phyloP scores from a whole-genome alignment of 768 basidiomycete genomes.

The Chalciporus piperatus region DNA sequence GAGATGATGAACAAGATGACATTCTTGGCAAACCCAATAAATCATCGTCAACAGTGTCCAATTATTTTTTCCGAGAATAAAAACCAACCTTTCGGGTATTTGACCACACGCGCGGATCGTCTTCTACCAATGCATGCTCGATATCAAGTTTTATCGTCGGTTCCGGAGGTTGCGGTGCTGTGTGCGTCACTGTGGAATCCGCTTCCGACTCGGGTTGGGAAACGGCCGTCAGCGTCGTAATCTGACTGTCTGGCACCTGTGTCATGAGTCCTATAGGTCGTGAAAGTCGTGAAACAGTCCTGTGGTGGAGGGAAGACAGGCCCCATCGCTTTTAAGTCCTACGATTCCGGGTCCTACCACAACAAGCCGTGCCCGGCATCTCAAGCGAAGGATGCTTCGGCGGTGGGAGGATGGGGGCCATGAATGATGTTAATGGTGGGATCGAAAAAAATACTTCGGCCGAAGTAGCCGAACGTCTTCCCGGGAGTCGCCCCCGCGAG shows the following conservation, averaged over 20 bases:
- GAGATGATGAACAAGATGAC: slow-evolving; percentile 22
- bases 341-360: not conserved
- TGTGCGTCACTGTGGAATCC: not conserved
- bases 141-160: slow-evolving; percentile 27
- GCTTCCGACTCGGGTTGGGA: not conserved
- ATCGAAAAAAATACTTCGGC: slow-evolving; percentile 2
- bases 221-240: not conserved
- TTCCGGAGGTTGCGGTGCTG: not conserved
- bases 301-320: not conserved
- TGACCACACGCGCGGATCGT: slow-evolving; percentile 67
- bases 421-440: not conserved
- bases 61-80: no score
- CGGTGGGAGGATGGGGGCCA: not conserved
- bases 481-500: no score
- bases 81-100: slow-evolving; percentile 48
- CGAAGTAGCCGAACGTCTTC: slow-evolving; percentile 5
- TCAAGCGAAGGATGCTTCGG: not conserved
- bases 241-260: slow-evolving; percentile 1
- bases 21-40: slow-evolving; percentile 9
- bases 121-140: slow-evolving; percentile 43
- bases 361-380: not conserved
- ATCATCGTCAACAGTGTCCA: not conserved
- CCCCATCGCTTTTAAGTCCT: slow-evolving; percentile 4
- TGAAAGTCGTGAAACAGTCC: not conserved
- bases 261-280: slow-evolving; percentile 4